Percentiles rank a stretch among this genome's conserved stretches.
phyloP scores from a whole-genome alignment of 2,329 filamentous ascomycete species.

The Phoma sp. region DNA sequence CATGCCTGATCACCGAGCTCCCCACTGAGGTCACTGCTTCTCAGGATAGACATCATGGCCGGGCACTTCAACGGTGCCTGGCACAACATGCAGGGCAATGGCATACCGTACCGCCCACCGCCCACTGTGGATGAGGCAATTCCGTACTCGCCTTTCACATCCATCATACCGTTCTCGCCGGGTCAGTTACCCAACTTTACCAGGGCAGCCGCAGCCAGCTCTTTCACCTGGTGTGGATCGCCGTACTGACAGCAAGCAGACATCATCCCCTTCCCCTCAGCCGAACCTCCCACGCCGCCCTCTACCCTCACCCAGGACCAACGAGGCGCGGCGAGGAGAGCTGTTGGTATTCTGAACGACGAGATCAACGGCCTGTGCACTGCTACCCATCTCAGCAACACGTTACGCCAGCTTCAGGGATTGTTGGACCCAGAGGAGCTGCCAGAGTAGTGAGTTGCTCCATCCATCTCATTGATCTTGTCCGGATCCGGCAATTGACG shows the following conservation, averaged over 20 bases:
- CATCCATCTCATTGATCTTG: constrained; percentile 1
- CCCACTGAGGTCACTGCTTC: neutral
- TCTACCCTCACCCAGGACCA: constrained; percentile 52
- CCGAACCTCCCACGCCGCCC: constrained; percentile 50
- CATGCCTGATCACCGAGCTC: constrained; percentile 9
- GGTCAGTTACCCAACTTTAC: constrained; percentile 59
- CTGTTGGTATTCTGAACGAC: constrained; percentile 72
- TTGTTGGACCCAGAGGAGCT: constrained; percentile 75
- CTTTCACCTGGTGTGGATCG: constrained; percentile 25
- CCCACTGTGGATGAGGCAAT: constrained; percentile 74
- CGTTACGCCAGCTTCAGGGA: constrained; percentile 75
- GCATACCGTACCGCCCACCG: constrained; percentile 50
- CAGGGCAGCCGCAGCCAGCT: constrained; percentile 12
- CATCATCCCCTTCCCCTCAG: constrained; percentile 55
- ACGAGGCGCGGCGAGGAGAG: constrained; percentile 58
- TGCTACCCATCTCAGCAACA: constrained; percentile 73
- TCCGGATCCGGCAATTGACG: constrained; percentile 19
- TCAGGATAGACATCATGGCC: constrained; percentile 30
- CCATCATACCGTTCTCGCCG: constrained; percentile 78
- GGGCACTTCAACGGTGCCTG: constrained; percentile 34
- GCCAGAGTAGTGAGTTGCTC: constrained; percentile 67
- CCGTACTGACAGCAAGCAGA: constrained; percentile 45
- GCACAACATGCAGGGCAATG: constrained; percentile 44
- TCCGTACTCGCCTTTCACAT: constrained; percentile 83
- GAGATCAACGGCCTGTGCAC: constrained; percentile 68